Percentiles rank a stretch among this genome's conserved stretches.
phyloP scores from a whole-genome alignment of 371 early-diverging fungal genomes.

The Chytridium lagenaria region DNA sequence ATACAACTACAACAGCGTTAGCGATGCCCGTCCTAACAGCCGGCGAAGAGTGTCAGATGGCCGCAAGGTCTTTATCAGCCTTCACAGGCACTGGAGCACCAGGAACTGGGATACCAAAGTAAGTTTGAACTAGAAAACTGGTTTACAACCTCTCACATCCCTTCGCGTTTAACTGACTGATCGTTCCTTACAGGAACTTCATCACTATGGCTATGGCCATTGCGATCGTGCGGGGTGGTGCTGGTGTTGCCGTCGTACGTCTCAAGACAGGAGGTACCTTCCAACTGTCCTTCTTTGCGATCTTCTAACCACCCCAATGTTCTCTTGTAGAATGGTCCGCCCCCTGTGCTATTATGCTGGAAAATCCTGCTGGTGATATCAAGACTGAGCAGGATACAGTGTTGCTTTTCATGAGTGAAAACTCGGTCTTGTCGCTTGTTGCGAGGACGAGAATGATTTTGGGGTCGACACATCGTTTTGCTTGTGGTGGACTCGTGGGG shows the following conservation, averaged over 20 bases:
- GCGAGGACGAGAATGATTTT: constrained; percentile 45
- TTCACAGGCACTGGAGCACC: constrained; percentile 32
- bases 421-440: constrained; percentile 46
- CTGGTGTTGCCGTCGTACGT: constrained; percentile 55
- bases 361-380: constrained; percentile 43
- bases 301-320: background rate
- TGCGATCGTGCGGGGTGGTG: constrained; percentile 48
- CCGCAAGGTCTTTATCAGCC: constrained; percentile 33
- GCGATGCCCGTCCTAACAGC: constrained; percentile 11
- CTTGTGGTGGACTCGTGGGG: constrained; percentile 42
- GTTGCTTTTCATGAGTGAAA: constrained; percentile 55
- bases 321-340: constrained; percentile 52
- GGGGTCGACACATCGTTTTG: constrained; percentile 48
- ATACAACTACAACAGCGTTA: too few relatives aligned
- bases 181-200: constrained; percentile 27
- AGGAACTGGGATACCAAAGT: constrained; percentile 37
- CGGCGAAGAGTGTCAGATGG: constrained; percentile 36
- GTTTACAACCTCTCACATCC: background rate
- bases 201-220: constrained; percentile 41
- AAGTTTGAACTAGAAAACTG: background rate
- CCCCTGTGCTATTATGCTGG: constrained; percentile 54
- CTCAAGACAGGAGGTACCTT: constrained; percentile 48
- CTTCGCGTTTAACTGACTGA: background rate
- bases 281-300: constrained; percentile 11
- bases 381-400: constrained; percentile 51